These are phyloP conservation scores for Blastomyces parvus DNA, from an alignment of 2,329 filamentous ascomycete species.

Conservation along the genomic window DNA sequence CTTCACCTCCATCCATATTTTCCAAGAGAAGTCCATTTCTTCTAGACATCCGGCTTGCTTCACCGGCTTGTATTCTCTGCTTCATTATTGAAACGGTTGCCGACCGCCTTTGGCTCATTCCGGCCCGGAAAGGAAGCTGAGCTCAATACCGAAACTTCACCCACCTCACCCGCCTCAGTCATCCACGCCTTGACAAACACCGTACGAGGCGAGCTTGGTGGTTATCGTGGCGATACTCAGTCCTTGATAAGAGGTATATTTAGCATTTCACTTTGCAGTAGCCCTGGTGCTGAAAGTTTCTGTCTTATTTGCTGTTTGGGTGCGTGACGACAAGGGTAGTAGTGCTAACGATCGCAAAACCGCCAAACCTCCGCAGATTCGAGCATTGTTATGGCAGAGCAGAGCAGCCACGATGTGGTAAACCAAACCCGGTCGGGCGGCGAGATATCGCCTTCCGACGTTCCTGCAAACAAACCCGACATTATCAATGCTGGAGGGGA, in stretches of 20 bases:
- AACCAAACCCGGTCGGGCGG: slow-evolving; percentile 59
- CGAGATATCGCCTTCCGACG: slow-evolving; percentile 55
- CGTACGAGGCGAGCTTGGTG: slow-evolving; percentile 19
- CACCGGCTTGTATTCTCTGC: slow-evolving; percentile 12
- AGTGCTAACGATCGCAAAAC: slow-evolving; percentile 28
- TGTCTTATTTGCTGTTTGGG: background rate
- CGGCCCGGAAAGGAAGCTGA: slow-evolving; percentile 6
- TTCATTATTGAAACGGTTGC: slow-evolving; percentile 11
- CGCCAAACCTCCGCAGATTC: slow-evolving; percentile 31
- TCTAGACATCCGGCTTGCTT: slow-evolving; percentile 17
- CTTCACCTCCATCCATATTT: slow-evolving; percentile 26
- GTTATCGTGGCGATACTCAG: slow-evolving; percentile 35
- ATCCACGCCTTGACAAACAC: slow-evolving; percentile 9
- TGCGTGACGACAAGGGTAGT: slow-evolving; percentile 14
- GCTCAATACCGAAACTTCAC: slow-evolving; percentile 6
- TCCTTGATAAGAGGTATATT: slow-evolving; percentile 36
- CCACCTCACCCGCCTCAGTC: background rate
- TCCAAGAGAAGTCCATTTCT: slow-evolving; percentile 17
- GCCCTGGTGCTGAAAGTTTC: slow-evolving; percentile 15
- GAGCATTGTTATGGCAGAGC: slow-evolving; percentile 63
- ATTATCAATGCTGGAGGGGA: slow-evolving; percentile 44
- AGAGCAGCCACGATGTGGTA: slow-evolving; percentile 62
- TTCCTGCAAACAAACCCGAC: slow-evolving; percentile 52
- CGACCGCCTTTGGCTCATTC: slow-evolving; percentile 17
- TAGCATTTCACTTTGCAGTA: slow-evolving; percentile 17